Conservation (phyloP, 257 asterid species). For the Solanum bulbocastanum region DNA sequence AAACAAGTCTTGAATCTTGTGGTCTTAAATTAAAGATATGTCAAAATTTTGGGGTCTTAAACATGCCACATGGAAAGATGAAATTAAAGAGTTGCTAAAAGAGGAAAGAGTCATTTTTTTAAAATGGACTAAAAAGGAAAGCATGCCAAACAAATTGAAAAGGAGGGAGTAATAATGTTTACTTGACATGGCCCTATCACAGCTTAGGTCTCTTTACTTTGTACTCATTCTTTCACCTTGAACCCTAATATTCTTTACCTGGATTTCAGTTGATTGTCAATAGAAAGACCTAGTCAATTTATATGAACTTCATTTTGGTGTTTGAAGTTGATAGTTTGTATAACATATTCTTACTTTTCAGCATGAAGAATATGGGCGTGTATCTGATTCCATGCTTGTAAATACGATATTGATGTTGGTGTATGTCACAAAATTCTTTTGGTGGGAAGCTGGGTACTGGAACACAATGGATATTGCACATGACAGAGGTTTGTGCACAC, state of each 20-base stretch:
- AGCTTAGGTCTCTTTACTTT: neutral
- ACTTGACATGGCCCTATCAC: neutral
- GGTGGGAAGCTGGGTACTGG: constrained; percentile 99
- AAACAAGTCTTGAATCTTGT: too few species aligned
- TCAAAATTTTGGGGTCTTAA: neutral
- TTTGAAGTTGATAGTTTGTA: neutral
- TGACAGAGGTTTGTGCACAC: constrained; percentile 66
- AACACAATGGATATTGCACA: constrained; percentile 99
- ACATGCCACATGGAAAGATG: neutral
- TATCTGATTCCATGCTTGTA: constrained; percentile 87
- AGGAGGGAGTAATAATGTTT: neutral
- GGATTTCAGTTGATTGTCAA: neutral
- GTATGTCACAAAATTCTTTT: constrained; percentile 87
- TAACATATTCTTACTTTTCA: constrained; percentile 17
- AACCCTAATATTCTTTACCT: neutral
- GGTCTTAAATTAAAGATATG: neutral
- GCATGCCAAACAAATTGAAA: neutral
- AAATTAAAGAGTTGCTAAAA: neutral
- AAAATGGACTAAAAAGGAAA: neutral
- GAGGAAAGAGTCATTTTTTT: neutral
- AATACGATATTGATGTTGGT: constrained; percentile 77
- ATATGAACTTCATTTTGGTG: neutral
- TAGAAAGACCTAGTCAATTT: neutral
- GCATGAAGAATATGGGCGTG: constrained; percentile 73
- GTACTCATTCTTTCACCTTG: neutral